Percentiles rank a stretch among this genome's conserved stretches.
phyloP scores from a whole-genome alignment of 352 stramenopile species.

The Pythium dissimile region DNA sequence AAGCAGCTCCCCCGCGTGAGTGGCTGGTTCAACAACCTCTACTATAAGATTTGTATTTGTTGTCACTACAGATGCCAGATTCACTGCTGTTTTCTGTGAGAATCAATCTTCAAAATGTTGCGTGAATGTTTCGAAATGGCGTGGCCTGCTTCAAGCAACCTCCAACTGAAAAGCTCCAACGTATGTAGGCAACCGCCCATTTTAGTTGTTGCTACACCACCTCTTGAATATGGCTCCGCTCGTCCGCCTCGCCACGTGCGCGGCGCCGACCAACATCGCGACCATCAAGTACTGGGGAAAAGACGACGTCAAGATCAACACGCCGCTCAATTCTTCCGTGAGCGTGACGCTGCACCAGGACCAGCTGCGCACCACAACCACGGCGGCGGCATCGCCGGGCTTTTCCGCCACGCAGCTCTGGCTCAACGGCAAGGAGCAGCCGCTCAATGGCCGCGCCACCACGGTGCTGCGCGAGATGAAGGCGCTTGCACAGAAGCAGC shows the following conservation, averaged over 20 bases:
- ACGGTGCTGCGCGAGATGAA: conserved; percentile 71
- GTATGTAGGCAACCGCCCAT: neutral
- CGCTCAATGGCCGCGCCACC: conserved; percentile 79
- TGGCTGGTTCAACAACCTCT: conserved; percentile 7
- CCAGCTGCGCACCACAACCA: conserved; percentile 95
- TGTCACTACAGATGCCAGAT: too few relatives aligned
- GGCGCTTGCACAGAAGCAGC: conserved; percentile 28
- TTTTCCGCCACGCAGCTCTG: conserved; percentile 92
- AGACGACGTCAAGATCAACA: conserved; percentile 88
- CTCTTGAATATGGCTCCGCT: conserved; percentile 5
- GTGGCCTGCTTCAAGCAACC: neutral
- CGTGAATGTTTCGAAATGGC: neutral
- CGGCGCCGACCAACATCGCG: conserved; percentile 97
- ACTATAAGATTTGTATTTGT: neutral
- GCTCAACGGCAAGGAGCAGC: conserved; percentile 93
- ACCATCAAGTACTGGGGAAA: conserved; percentile 99
- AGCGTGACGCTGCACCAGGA: conserved; percentile 95
- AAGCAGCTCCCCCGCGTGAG: conserved; percentile 16
- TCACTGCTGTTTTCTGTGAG: neutral
- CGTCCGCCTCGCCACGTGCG: conserved; percentile 81
- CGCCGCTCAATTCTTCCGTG: conserved; percentile 96
- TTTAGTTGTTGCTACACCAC: neutral
- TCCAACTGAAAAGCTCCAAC: neutral
- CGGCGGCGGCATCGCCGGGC: conserved; percentile 57
- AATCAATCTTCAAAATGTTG: neutral